Percentiles rank a stretch among this genome's conserved stretches.
Conservation (phyloP, 148 eudicot genomes). For the Silene uniflora region DNA sequence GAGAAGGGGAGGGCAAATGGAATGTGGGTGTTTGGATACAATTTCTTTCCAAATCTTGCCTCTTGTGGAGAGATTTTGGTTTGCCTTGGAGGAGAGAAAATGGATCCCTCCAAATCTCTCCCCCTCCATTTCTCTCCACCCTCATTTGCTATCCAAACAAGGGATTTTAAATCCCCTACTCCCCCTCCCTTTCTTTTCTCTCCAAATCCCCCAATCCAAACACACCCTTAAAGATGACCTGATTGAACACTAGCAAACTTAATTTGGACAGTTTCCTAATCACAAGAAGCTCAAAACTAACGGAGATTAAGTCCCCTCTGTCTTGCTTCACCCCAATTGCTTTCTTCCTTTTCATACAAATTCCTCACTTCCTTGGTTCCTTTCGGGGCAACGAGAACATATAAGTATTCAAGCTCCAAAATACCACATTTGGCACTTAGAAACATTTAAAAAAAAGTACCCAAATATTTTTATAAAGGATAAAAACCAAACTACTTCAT, state of each 20-base stretch:
- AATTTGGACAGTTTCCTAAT: not conserved
- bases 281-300: not conserved
- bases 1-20: too few relatives aligned
- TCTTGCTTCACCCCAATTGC: not conserved
- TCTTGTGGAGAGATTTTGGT: too few relatives aligned
- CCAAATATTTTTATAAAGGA: not conserved
- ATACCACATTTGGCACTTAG: not conserved
- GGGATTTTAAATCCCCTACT: too few relatives aligned
- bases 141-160: too few relatives aligned
- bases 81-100: too few relatives aligned
- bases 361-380: not conserved
- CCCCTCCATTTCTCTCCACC: too few relatives aligned
- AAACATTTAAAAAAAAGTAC: not conserved
- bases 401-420: not conserved
- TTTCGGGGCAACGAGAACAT: not conserved
- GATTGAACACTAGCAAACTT: not conserved
- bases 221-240: conserved; percentile 6
- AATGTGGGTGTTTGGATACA: too few relatives aligned
- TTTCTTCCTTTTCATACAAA: not conserved
- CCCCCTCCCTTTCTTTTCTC: too few relatives aligned
- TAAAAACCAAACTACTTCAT: not conserved
- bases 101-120: too few relatives aligned
- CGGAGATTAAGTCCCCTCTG: not conserved
- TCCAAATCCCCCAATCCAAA: too few relatives aligned
- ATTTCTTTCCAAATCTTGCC: too few relatives aligned